These are phyloP conservation scores for Vitis hybrid DNA, from an alignment of 177 flowering plant genomes.

Conservation along the genomic window DNA sequence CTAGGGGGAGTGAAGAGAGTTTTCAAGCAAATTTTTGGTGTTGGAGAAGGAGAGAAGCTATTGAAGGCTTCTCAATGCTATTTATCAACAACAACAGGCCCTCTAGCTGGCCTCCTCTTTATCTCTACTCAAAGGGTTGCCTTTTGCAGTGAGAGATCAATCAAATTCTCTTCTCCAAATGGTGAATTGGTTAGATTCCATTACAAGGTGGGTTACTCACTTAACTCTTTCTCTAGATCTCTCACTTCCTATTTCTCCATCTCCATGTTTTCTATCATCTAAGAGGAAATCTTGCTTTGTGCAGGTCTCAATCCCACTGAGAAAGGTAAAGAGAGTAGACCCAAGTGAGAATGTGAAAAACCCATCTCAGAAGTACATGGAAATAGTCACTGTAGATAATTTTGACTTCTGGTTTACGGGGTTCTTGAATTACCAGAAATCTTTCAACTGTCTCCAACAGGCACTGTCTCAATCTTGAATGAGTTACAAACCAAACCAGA, in stretches of 20 bases:
- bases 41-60: slow-evolving; percentile 23
- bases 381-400: slow-evolving; percentile 27
- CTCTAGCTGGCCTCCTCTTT: slow-evolving; percentile 30
- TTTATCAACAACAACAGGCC: slow-evolving; percentile 28
- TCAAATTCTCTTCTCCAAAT: slow-evolving; percentile 15
- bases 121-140: slow-evolving; percentile 25
- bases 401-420: slow-evolving; percentile 39
- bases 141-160: slow-evolving; percentile 30
- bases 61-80: slow-evolving; percentile 29
- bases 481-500: neutral
- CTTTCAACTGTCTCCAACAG: slow-evolving; percentile 20
- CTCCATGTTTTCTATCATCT: neutral
- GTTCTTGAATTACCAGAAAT: slow-evolving; percentile 22
- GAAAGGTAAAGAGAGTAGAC: slow-evolving; percentile 18
- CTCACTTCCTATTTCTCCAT: neutral
- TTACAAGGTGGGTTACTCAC: slow-evolving; percentile 23
- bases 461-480: slow-evolving; percentile 15
- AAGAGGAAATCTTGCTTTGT: neutral
- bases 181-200: slow-evolving; percentile 20
- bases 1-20: slow-evolving; percentile 25
- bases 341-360: slow-evolving; percentile 24
- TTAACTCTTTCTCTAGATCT: neutral
- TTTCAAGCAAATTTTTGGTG: slow-evolving; percentile 18
- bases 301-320: slow-evolving; percentile 28
- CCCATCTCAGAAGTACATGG: slow-evolving; percentile 31